Base-by-base conservation (phyloP, 768 basidiomycete species). In the Mycena alexandri region DNA sequence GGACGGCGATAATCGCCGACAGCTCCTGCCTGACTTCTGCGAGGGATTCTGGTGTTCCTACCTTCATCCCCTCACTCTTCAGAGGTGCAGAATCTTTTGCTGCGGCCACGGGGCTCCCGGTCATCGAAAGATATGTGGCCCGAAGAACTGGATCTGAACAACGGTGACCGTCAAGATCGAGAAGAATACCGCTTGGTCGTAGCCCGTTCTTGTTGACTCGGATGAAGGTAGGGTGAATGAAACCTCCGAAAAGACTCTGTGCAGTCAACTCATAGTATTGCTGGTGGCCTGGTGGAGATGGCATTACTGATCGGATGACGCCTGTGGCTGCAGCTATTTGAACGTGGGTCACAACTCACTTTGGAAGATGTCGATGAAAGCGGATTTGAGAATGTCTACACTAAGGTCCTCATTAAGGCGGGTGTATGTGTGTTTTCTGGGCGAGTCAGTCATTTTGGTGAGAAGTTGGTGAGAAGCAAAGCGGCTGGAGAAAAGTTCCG, bases 351-450 rank as follows among this genome's bases (percentile, higher is more conserved):
- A 38, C 11, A 8, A 17, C 54, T 55, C 54, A 55, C 54, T 41
- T 43, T 55, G 54, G 13, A 55, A 25, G 5, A 55, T 8, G 42
- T 55, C 54, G 21, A 55, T 42, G 54, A 42, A 17, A 13, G 42
- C 12, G 16, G 54, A 42, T 43, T 55, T 41, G 24, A 55, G 24
- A 11, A 22, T 21, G 5, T 38, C 38, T 10, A 38, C 11, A 38
- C 38, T 38, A 9, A 22, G 47, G 3, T 10, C 21, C 10, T 7
- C 47, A 8, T 21, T 5, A 5, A 48, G 47, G 22, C 4, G 11
- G 5, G 38, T 38, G 22, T 48, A 48, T 48, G 2, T 48, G 47
- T 48, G 47, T 22, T 48, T 48, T 48, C 22, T 48, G 21, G 22
- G 47, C 12, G n/a, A 12, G 17, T n/a, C 44, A 22, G 21, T 24